Conservation (phyloP, 1,139 yeast genomes). For the Scheffersomyces parashehatae region DNA sequence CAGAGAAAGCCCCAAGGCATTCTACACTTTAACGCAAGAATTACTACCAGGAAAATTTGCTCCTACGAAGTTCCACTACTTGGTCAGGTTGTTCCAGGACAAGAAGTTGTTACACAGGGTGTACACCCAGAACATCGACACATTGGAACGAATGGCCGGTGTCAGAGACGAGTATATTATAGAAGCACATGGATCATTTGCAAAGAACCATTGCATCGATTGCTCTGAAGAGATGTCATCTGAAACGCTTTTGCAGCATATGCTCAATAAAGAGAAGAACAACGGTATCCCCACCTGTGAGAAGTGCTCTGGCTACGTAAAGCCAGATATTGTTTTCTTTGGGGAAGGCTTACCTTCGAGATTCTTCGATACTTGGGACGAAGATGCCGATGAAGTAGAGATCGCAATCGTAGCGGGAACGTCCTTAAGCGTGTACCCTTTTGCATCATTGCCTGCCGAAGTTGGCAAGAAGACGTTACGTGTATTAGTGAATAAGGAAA, state of each 20-base stretch:
- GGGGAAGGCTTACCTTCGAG: constrained; percentile 79
- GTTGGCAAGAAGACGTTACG: constrained; percentile 52
- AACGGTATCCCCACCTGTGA: constrained; percentile 51
- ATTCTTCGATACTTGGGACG: constrained; percentile 70
- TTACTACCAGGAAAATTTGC: constrained; percentile 83
- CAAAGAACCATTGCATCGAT: constrained; percentile 76
- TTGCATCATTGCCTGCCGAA: constrained; percentile 78
- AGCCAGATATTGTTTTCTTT: constrained; percentile 91
- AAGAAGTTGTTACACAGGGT: constrained; percentile 63
- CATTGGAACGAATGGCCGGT: constrained; percentile 85
- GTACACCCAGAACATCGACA: constrained; percentile 91
- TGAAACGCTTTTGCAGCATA: constrained; percentile 46
- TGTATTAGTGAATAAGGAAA: constrained; percentile 70
- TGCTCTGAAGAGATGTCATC: constrained; percentile 60
- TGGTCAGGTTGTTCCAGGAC: constrained; percentile 67
- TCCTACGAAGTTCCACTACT: constrained; percentile 80
- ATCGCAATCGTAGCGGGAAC: constrained; percentile 91
- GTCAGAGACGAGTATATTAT: constrained; percentile 62
- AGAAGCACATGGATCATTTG: constrained; percentile 96
- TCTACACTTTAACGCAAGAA: constrained; percentile 80
- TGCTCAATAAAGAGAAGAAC: constrained; percentile 29
- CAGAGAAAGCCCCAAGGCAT: constrained; percentile 72
- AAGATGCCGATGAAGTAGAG: constrained; percentile 61
- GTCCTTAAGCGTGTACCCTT: constrained; percentile 84
- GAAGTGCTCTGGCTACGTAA: constrained; percentile 71